These are phyloP conservation scores for Trametes cingulata DNA, from an alignment of 768 basidiomycete genomes.

Conservation along the genomic window DNA sequence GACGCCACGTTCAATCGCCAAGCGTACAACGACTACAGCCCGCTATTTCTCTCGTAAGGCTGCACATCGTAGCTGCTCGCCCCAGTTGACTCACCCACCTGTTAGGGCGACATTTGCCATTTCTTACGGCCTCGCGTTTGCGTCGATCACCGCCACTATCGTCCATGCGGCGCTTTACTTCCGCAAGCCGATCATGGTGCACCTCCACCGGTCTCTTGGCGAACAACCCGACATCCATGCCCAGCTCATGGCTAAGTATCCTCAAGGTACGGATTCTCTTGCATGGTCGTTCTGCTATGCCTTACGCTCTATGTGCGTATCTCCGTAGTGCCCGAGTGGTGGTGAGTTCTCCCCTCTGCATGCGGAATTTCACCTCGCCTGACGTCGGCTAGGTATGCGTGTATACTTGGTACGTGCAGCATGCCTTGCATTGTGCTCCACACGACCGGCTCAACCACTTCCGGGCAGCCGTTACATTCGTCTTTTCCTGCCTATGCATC, in stretches of 20 bases:
- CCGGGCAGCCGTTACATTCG: slow-evolving; percentile 48
- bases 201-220: slow-evolving; percentile 41
- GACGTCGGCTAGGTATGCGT: slow-evolving; percentile 31
- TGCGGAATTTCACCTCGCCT: neutral
- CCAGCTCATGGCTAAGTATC: slow-evolving; percentile 41
- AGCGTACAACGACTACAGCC: slow-evolving; percentile 45
- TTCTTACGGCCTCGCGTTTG: slow-evolving; percentile 45
- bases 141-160: slow-evolving; percentile 48
- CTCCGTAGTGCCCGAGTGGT: slow-evolving; percentile 48
- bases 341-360: slow-evolving; percentile 25
- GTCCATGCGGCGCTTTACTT: slow-evolving; percentile 46
- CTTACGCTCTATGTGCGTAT: too few species aligned
- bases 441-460: neutral
- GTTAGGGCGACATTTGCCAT: slow-evolving; percentile 38
- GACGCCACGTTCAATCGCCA: slow-evolving; percentile 38
- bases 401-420: slow-evolving; percentile 36
- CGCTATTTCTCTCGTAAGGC: slow-evolving; percentile 42
- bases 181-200: slow-evolving; percentile 42
- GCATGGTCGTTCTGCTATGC: neutral
- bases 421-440: too few species aligned
- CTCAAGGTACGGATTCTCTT: slow-evolving; percentile 18
- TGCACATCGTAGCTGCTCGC: neutral
- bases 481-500: slow-evolving; percentile 60
- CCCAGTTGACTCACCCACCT: slow-evolving; percentile 36
- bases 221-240: slow-evolving; percentile 54